Percentiles rank a stretch among this genome's conserved stretches.
These are phyloP conservation scores for Nelumbo lutea DNA, from an alignment of 164 flowering plant species.

Conservation along the genomic window DNA sequence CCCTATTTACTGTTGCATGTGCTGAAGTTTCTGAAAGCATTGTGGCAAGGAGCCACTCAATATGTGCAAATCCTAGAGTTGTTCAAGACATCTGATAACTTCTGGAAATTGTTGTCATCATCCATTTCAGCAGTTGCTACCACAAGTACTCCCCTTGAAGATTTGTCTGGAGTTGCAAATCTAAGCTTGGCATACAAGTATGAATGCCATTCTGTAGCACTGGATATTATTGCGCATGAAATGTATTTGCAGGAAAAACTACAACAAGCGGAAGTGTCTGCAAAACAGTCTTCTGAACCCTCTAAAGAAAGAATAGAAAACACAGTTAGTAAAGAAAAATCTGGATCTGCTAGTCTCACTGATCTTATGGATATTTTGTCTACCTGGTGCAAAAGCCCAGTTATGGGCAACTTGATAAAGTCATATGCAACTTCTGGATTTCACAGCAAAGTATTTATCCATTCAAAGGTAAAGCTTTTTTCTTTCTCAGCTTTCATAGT, in stretches of 20 bases:
- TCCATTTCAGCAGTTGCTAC: slow-evolving; percentile 18
- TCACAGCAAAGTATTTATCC: slow-evolving; percentile 32
- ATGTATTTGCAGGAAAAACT: slow-evolving; percentile 59
- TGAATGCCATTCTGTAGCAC: slow-evolving; percentile 54
- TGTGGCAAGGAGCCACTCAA: slow-evolving; percentile 83
- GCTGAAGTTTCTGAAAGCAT: slow-evolving; percentile 59
- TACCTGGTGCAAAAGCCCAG: slow-evolving; percentile 45
- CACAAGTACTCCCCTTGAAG: slow-evolving; percentile 22
- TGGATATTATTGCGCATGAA: slow-evolving; percentile 66
- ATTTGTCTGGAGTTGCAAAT: slow-evolving; percentile 27
- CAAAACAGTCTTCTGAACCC: slow-evolving; percentile 25
- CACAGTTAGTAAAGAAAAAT: slow-evolving; percentile 20
- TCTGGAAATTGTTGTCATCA: slow-evolving; percentile 57
- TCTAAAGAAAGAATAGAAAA: slow-evolving; percentile 23
- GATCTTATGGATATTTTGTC: slow-evolving; percentile 39
- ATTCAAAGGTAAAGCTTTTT: slow-evolving; percentile 47
- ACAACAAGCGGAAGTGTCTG: slow-evolving; percentile 35
- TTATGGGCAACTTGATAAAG: slow-evolving; percentile 47
- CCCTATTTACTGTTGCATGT: slow-evolving; percentile 51
- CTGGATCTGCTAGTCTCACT: slow-evolving; percentile 17
- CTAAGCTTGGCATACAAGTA: slow-evolving; percentile 35
- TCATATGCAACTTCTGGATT: slow-evolving; percentile 45
- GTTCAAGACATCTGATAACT: slow-evolving; percentile 43
- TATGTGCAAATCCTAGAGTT: slow-evolving; percentile 47
- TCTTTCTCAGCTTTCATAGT: not conserved